Evolutionary conservation across 2,329 filamentous ascomycete species (phyloP).

Genomic region (Nigrograna mackinnonii): DNA sequence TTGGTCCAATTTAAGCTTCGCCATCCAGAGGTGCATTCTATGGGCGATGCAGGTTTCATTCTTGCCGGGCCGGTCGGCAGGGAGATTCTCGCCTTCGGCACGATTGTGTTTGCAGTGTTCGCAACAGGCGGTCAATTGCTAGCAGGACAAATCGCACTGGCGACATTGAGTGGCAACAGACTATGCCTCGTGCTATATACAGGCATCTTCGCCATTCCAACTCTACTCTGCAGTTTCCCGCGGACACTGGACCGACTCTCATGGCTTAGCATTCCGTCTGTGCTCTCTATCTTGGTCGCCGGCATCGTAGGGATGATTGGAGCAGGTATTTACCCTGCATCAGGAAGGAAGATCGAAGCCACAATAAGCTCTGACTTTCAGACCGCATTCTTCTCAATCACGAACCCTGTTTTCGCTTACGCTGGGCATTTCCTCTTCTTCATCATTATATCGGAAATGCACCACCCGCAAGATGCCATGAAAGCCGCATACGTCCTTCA

Average conservation of each 20-base stretch:
- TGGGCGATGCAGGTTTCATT: slow-evolving; percentile 40
- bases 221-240: slow-evolving; percentile 51
- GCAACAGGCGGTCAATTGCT: slow-evolving; percentile 56
- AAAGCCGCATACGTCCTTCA: slow-evolving; percentile 56
- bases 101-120: slow-evolving; percentile 57
- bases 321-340: slow-evolving; percentile 47
- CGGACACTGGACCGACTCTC: slow-evolving; percentile 55
- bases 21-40: slow-evolving; percentile 40
- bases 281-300: slow-evolving; percentile 53
- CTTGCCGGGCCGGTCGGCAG: slow-evolving; percentile 30
- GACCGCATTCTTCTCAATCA: slow-evolving; percentile 51
- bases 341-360: slow-evolving; percentile 40
- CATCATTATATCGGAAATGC: slow-evolving; percentile 59
- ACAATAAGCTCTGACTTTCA: slow-evolving; percentile 45
- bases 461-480: slow-evolving; percentile 54
- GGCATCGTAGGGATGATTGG: slow-evolving; percentile 57
- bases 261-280: slow-evolving; percentile 51
- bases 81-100: slow-evolving; percentile 43
- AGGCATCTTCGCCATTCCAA: slow-evolving; percentile 54
- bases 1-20: slow-evolving; percentile 50
- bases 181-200: slow-evolving; percentile 56
- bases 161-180: slow-evolving; percentile 48
- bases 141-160: slow-evolving; percentile 47
- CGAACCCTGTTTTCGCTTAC: slow-evolving; percentile 58
- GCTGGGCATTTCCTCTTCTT: slow-evolving; percentile 58